Evolutionary conservation across 371 early-diverging fungal species (phyloP).

Genomic region (Rhizomucor pusillus): DNA sequence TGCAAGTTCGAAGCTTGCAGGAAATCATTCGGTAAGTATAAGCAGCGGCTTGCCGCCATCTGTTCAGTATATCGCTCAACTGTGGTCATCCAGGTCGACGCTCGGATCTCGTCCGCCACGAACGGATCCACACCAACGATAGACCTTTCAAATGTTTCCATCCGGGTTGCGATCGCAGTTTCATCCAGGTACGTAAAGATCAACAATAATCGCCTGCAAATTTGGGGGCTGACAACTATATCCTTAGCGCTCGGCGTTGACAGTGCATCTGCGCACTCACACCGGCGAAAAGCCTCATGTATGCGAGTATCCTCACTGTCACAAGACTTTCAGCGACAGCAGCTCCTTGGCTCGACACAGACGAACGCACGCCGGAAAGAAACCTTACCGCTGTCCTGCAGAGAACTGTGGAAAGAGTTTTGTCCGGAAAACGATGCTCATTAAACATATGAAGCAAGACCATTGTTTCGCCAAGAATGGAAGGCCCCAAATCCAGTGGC

Average conservation of each 20-base stretch:
- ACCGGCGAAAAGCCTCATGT: conserved; percentile 86
- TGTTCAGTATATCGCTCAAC: neutral
- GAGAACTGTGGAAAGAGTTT: conserved; percentile 65
- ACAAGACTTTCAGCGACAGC: conserved; percentile 69
- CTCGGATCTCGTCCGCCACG: conserved; percentile 75
- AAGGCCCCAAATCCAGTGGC: conserved; percentile 45
- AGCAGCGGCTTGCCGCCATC: too few species aligned
- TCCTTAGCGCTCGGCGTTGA: conserved; percentile 74
- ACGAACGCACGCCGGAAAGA: conserved; percentile 72
- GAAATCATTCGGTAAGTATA: conserved; percentile 60
- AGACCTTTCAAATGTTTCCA: conserved; percentile 65
- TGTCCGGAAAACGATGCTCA: conserved; percentile 68
- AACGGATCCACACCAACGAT: conserved; percentile 77
- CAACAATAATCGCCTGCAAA: too few species aligned
- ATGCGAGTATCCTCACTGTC: conserved; percentile 70
- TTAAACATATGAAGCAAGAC: conserved; percentile 59
- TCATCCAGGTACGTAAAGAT: conserved; percentile 75
- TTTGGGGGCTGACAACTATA: too few species aligned
- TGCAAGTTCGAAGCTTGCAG: conserved; percentile 63
- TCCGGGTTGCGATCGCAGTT: conserved; percentile 67
- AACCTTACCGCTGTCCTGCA: conserved; percentile 64
- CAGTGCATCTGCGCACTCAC: conserved; percentile 81
- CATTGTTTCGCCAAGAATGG: conserved; percentile 37
- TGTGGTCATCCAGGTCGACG: conserved; percentile 28
- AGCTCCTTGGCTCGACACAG: conserved; percentile 51